These are phyloP conservation scores for Trypanosoma lewisi DNA, from an alignment of 208 protist genomes.

Conservation along the genomic window DNA sequence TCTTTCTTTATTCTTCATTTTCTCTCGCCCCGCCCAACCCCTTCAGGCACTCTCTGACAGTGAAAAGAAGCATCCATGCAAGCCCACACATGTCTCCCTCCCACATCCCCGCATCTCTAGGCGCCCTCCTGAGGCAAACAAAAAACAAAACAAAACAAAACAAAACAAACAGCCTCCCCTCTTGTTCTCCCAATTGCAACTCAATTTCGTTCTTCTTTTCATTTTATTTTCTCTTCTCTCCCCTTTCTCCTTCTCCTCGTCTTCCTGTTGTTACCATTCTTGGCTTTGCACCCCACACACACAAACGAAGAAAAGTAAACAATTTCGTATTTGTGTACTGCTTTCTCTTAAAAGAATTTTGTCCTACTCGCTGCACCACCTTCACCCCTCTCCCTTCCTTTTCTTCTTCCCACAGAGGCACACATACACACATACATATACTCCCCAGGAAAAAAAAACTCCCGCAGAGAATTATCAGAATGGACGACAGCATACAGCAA, in stretches of 20 bases:
- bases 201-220: conserved; percentile 3
- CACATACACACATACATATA: not conserved
- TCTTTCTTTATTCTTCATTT: not conserved
- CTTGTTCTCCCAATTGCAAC: not conserved
- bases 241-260: not conserved
- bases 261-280: not conserved
- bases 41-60: too few relatives aligned
- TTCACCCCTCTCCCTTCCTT: not conserved
- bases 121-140: not conserved
- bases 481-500: not conserved
- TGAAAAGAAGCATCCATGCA: too few relatives aligned
- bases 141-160: not conserved
- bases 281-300: not conserved
- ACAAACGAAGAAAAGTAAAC: conserved; percentile 1
- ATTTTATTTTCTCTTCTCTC: not conserved
- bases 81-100: not conserved
- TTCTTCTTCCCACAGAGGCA: not conserved
- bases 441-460: too few relatives aligned
- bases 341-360: too few relatives aligned
- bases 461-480: not conserved
- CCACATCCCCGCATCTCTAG: not conserved
- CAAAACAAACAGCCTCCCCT: not conserved
- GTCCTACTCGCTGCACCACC: not conserved
- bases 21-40: too few relatives aligned
- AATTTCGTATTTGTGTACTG: not conserved